Conservation (phyloP, 176 grass and related monocot species). For the Pontederia crassipes region DNA sequence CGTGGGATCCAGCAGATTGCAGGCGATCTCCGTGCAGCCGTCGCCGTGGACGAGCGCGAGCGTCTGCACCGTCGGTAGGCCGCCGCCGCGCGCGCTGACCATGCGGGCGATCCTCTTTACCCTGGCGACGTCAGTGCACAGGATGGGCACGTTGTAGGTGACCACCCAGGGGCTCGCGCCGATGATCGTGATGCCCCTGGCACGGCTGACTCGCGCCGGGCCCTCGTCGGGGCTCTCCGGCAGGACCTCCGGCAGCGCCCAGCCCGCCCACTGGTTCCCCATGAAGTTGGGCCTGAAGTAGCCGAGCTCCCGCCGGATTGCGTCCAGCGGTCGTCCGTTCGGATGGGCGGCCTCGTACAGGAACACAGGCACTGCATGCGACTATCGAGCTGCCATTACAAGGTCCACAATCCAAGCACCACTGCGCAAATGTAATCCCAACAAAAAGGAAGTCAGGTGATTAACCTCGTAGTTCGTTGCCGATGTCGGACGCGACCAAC, state of each 20-base stretch:
- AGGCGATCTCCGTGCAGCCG: conserved; percentile 51
- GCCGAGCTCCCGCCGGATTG: conserved; percentile 45
- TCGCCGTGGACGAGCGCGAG: conserved; percentile 48
- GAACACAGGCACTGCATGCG: conserved; percentile 52
- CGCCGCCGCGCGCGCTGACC: conserved; percentile 41
- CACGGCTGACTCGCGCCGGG: conserved; percentile 11
- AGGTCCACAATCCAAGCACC: not conserved
- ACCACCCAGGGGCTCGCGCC: conserved; percentile 35
- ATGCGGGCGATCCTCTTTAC: conserved; percentile 45
- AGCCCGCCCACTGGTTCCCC: conserved; percentile 42
- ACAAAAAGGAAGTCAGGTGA: not conserved
- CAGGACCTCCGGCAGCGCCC: conserved; percentile 33
- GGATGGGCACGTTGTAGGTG: conserved; percentile 48
- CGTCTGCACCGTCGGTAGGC: conserved; percentile 48
- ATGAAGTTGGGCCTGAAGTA: conserved; percentile 41
- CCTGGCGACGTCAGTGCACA: conserved; percentile 28
- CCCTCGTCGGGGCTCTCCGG: conserved; percentile 45
- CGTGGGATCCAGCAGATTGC: conserved; percentile 43
- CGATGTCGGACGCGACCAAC: conserved; percentile 42
- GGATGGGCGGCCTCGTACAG: conserved; percentile 55
- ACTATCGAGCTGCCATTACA: not conserved
- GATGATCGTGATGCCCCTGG: conserved; percentile 38
- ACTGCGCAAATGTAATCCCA: not conserved
- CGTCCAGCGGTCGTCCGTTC: conserved; percentile 23
- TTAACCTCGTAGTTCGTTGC: conserved; percentile 45